Evolutionary conservation across 2,329 filamentous ascomycete species (phyloP), one percentile per base, ranked within the genome.

Genomic region (Penicillium sp.): DNA sequence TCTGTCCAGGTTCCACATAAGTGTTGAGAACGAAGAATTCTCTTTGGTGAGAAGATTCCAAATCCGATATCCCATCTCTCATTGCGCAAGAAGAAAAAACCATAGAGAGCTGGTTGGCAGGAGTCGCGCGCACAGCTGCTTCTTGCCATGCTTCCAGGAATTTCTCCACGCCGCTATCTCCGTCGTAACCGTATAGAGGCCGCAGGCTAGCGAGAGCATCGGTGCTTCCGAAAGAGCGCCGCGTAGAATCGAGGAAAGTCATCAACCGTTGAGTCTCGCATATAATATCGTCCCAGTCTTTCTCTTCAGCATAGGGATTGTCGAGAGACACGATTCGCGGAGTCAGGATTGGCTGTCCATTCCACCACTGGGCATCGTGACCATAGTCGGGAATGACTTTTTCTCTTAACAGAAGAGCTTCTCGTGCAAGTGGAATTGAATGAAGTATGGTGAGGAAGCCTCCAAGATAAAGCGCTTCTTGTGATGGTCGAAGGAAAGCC

Each of bases 381-480:
- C 81, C 82, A 62, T 87, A 87, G 57, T 80, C 74, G 2, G 70
- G 65, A 23, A 77, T 67, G 5, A 74, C 63, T 24, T 76, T 69
- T 7, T 72, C 71, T n/a, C 78, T 73, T 42, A 78, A 66, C 12
- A 86, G 67, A 9, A 87, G 72, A 8, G 80, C 79, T 64, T 85
- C 82, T 56, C 83, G 77, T 20, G 79, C 81, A 28, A 81, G 69
- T 3, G 84, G 83, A 55, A 87, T 84, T 20, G 79, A 76, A 64
- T 85, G 82, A n/a, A 84, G 74, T 57, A 87, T 85, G 5, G 83
- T 84, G 45, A 87, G 64, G 20, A 86, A 71, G 3, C 79, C 79
- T 26, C 81, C 78, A n/a, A 85, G 70, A 63, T 83, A 82, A 57
- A 81, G 75, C 43, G 73, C 75, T 45, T 77, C 74, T 12, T 78